phyloP scores from a whole-genome alignment of 2,329 filamentous ascomycete genomes.

The Aspergillus calidoustus region DNA sequence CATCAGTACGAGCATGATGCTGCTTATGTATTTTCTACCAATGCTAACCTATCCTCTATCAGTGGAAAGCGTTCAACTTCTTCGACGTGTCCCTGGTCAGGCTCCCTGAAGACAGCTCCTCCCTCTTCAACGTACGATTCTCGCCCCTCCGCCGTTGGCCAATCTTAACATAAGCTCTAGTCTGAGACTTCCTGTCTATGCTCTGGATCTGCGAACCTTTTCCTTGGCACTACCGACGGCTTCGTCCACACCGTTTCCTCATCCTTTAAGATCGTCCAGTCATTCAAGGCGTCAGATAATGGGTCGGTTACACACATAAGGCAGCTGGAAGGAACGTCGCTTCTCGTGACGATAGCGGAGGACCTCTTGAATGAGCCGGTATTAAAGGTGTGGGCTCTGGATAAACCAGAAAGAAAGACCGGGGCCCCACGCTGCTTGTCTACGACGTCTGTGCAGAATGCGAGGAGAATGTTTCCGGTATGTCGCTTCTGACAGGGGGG shows the following conservation, averaged over 20 bases:
- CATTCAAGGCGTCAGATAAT: conserved; percentile 83
- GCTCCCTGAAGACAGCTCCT: conserved; percentile 75
- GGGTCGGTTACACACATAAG: conserved; percentile 84
- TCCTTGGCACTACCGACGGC: conserved; percentile 85
- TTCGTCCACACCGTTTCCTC: conserved; percentile 84
- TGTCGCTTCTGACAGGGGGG: conserved; percentile 28
- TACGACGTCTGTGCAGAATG: conserved; percentile 84
- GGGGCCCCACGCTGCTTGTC: conserved; percentile 86
- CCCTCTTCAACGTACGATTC: conserved; percentile 74
- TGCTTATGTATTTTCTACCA: background rate
- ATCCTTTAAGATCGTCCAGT: conserved; percentile 82
- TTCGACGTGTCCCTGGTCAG: conserved; percentile 91
- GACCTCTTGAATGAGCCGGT: conserved; percentile 86
- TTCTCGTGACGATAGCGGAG: conserved; percentile 81
- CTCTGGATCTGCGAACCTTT: conserved; percentile 85
- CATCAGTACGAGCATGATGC: conserved; percentile 39
- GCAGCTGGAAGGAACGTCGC: conserved; percentile 83
- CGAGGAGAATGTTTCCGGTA: conserved; percentile 89
- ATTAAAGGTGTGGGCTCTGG: conserved; percentile 96
- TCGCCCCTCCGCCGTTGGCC: background rate
- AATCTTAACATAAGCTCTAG: conserved; percentile 31
- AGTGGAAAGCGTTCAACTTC: conserved; percentile 99
- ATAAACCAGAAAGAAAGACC: conserved; percentile 92
- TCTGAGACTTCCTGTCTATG: conserved; percentile 80
- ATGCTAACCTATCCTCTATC: conserved; percentile 15